Conservation (phyloP, 257 asterid species). For the Forsythia suspensa region DNA sequence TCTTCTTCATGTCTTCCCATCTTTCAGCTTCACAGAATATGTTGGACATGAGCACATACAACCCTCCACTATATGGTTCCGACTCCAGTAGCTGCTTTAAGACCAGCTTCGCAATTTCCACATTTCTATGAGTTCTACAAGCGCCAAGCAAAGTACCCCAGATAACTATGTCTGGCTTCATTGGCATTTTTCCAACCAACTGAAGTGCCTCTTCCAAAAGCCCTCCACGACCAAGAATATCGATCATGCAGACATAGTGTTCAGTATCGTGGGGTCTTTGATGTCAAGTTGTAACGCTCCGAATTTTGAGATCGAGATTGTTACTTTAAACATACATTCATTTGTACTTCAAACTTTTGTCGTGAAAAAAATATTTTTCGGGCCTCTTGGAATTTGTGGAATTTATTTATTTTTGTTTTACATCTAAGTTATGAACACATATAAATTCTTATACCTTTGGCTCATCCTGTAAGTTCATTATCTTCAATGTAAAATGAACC, state of each 20-base stretch:
- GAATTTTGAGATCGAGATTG: no score
- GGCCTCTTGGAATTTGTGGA: no score
- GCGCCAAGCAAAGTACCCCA: constrained; percentile 69
- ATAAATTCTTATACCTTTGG: no score
- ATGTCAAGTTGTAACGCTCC: no score
- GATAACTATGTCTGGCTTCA: constrained; percentile 54
- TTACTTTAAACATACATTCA: no score
- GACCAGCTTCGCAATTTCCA: constrained; percentile 39
- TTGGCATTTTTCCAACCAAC: constrained; percentile 47
- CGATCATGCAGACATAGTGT: constrained; percentile 64
- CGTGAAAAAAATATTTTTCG: no score
- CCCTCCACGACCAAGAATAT: constrained; percentile 63
- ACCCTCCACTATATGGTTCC: constrained; percentile 41
- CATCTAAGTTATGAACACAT: no score
- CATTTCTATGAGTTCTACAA: constrained; percentile 45
- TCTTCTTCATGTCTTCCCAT: constrained; percentile 55
- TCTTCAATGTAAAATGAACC: no score
- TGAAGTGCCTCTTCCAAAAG: constrained; percentile 47
- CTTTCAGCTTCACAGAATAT: constrained; percentile 53
- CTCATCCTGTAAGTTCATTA: no score
- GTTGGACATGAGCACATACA: constrained; percentile 53
- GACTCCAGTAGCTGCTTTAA: constrained; percentile 54
- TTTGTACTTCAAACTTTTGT: no score
- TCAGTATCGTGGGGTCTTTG: constrained; percentile 40
- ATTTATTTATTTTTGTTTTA: no score